Conservation (phyloP, 768 basidiomycete genomes). For the Mycena venus region DNA sequence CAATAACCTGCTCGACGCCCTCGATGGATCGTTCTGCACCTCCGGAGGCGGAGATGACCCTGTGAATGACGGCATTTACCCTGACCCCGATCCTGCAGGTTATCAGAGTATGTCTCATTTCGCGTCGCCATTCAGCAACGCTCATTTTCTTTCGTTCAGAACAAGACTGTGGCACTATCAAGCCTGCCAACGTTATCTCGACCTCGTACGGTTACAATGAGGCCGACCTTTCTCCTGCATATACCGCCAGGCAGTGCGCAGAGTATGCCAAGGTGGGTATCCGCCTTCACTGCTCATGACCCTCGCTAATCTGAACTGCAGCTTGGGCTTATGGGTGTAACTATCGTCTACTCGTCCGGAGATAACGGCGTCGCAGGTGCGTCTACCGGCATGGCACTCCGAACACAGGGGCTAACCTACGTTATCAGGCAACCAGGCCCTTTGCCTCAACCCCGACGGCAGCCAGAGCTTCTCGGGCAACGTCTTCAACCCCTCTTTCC, state of each 20-base stretch:
- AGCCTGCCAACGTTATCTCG: constrained; percentile 58
- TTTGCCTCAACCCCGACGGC: constrained; percentile 61
- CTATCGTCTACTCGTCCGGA: constrained; percentile 70
- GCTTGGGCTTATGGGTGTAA: constrained; percentile 73
- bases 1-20: constrained; percentile 63
- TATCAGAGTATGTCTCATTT: constrained; percentile 41
- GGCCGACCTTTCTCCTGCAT: constrained; percentile 52
- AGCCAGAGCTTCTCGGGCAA: constrained; percentile 44
- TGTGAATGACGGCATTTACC: constrained; percentile 50
- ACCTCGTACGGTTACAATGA: constrained; percentile 61
- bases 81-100: constrained; percentile 44
- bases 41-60: constrained; percentile 60
- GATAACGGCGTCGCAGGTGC: constrained; percentile 67
- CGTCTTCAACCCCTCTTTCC: constrained; percentile 59
- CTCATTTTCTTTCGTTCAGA: neutral
- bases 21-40: constrained; percentile 59
- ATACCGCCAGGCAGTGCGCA: constrained; percentile 59
- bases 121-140: neutral
- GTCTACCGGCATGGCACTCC: neutral
- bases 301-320: neutral
- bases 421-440: constrained; percentile 41
- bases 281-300: neutral
- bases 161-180: constrained; percentile 54
- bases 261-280: constrained; percentile 47
- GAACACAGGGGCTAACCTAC: neutral